A percentile compares a stretch with the other conserved stretches of the same genome.
These are phyloP conservation scores for Cutaneotrichosporon sp. DNA, from an alignment of 1,284 basidiomycete genomes.

Conservation along the genomic window DNA sequence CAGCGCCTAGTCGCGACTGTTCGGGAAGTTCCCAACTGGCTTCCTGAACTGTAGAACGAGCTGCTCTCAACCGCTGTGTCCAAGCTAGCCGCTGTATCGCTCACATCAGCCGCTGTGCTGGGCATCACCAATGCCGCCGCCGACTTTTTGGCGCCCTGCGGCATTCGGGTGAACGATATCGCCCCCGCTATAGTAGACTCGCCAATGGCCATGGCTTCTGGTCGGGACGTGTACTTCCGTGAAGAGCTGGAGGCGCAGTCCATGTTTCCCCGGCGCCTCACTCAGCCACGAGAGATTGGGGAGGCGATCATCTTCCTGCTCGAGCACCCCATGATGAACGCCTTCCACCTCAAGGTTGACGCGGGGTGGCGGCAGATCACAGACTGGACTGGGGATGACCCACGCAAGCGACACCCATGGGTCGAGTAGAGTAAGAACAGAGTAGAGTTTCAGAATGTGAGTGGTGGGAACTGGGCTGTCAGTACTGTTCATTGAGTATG, in stretches of 20 bases:
- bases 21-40: too few relatives aligned
- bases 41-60: too few relatives aligned
- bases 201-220: constrained; percentile 10
- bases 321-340: constrained; percentile 26
- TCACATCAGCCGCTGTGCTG: background rate
- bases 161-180: constrained; percentile 23
- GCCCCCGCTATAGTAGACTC: constrained; percentile 22
- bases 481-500: too few relatives aligned
- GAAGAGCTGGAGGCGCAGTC: constrained; percentile 15
- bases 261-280: constrained; percentile 23
- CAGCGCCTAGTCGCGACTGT: too few relatives aligned
- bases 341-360: constrained; percentile 16
- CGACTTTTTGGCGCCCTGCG: constrained; percentile 15
- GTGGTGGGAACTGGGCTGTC: too few relatives aligned
- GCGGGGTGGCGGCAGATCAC: constrained; percentile 3
- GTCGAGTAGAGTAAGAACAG: too few relatives aligned
- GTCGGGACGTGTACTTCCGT: constrained; percentile 14
- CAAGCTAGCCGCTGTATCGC: background rate
- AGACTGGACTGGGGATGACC: background rate
- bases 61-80: too few relatives aligned
- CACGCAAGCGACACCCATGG: background rate
- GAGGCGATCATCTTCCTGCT: constrained; percentile 20
- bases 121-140: constrained; percentile 8
- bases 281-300: constrained; percentile 15
- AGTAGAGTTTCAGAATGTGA: background rate